Evolutionary conservation across 805 yeast genomes (phyloP).

Genomic region (Yamadazyma kitorensis): DNA sequence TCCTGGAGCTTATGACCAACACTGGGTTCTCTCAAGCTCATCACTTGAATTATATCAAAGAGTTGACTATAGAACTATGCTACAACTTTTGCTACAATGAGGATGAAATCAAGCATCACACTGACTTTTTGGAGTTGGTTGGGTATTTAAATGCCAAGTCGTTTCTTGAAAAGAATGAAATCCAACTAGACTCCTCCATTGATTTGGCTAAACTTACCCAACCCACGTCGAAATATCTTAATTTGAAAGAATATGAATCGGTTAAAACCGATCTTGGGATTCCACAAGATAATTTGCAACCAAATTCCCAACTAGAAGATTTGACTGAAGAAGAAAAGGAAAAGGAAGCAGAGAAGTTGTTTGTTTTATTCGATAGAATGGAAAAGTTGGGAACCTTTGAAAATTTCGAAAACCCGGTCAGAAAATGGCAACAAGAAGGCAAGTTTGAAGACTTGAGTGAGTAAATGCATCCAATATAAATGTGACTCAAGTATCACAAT

Average conservation of each 20-base stretch:
- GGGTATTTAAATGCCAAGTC: conserved; percentile 18
- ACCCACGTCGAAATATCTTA: conserved; percentile 16
- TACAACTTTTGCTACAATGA: conserved; percentile 16
- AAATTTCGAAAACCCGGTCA: conserved; percentile 37
- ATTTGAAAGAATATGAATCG: conserved; percentile 3
- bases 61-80: conserved; percentile 14
- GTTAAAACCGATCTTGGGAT: no score
- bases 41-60: conserved; percentile 11
- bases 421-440: conserved; percentile 34
- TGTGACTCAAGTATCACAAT: no score
- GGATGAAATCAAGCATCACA: conserved; percentile 10
- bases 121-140: conserved; percentile 18
- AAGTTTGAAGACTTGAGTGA: conserved; percentile 21
- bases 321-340: conserved; percentile 43
- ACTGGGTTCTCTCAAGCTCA: conserved; percentile 9
- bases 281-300: no score
- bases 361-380: conserved; percentile 39
- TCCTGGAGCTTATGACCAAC: conserved; percentile 4
- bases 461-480: no score
- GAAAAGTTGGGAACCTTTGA: conserved; percentile 34
- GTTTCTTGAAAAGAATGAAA: conserved; percentile 14
- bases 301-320: conserved; percentile 7
- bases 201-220: conserved; percentile 14
- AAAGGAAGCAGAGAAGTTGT: conserved; percentile 43
- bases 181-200: conserved; percentile 14